Percentiles rank a stretch among this genome's conserved stretches.
Conservation (phyloP, 345 rosid species). For the Salix udensis region DNA sequence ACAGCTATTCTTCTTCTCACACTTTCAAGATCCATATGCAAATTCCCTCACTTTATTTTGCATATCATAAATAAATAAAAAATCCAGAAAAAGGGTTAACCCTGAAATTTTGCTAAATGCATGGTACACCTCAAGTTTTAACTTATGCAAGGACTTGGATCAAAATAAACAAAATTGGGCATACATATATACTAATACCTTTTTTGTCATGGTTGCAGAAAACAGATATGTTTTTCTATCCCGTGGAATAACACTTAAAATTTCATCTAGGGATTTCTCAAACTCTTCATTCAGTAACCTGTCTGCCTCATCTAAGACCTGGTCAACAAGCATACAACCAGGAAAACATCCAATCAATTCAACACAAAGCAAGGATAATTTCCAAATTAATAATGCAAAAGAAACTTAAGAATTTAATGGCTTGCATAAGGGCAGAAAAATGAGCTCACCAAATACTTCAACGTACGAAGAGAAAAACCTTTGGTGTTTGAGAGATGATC, state of each 20-base stretch:
- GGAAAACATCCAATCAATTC: background rate
- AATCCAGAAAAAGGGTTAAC: too few species aligned
- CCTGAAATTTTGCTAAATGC: too few species aligned
- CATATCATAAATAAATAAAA: background rate
- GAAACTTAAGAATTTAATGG: too few species aligned
- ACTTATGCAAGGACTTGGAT: too few species aligned
- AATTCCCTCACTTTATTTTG: background rate
- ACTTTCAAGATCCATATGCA: background rate
- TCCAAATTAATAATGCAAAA: background rate
- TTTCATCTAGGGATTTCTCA: slow-evolving; percentile 82
- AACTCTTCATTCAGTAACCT: slow-evolving; percentile 88
- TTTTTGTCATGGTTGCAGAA: slow-evolving; percentile 98
- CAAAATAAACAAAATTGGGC: too few species aligned
- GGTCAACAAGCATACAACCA: slow-evolving; percentile 15
- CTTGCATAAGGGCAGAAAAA: background rate
- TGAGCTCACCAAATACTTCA: slow-evolving; percentile 73
- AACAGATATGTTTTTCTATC: slow-evolving; percentile 73
- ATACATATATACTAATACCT: slow-evolving; percentile 32
- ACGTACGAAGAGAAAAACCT: slow-evolving; percentile 72
- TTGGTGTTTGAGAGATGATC: slow-evolving; percentile 86
- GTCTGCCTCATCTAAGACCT: slow-evolving; percentile 98
- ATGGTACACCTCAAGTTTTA: too few species aligned
- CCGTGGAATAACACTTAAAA: slow-evolving; percentile 66
- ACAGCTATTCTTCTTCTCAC: background rate
- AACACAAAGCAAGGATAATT: background rate